Percentiles rank a stretch among this genome's conserved stretches.
These are phyloP conservation scores for Sporobolomyces roseus DNA, from an alignment of 768 basidiomycete species.

Conservation along the genomic window DNA sequence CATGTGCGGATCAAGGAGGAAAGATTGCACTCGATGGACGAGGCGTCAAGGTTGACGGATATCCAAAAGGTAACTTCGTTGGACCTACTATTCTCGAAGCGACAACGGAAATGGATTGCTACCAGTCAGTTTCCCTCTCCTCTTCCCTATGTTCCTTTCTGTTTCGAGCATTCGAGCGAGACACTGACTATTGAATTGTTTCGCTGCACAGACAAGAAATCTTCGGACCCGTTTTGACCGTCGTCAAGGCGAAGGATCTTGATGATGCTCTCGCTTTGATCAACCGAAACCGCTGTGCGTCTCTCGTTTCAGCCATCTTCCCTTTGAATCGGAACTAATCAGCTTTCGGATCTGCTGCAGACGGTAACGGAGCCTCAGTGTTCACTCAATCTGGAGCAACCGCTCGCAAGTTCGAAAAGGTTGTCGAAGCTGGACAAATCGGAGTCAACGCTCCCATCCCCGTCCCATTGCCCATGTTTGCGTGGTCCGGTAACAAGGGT, in stretches of 20 bases:
- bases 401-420: conserved; percentile 83
- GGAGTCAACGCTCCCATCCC: conserved; percentile 73
- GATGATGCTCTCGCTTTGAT: conserved; percentile 87
- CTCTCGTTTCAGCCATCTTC: background rate
- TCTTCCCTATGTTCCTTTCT: background rate
- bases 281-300: conserved; percentile 75
- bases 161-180: background rate
- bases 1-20: conserved; percentile 65
- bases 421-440: conserved; percentile 70
- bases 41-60: conserved; percentile 59
- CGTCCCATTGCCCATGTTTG: conserved; percentile 86
- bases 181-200: background rate
- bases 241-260: conserved; percentile 72
- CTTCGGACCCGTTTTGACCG: conserved; percentile 82
- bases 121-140: conserved; percentile 58
- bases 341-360: conserved; percentile 25
- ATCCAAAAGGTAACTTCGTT: conserved; percentile 86
- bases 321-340: background rate
- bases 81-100: conserved; percentile 87
- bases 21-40: conserved; percentile 83
- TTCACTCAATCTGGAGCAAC: conserved; percentile 96
- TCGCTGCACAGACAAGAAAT: conserved; percentile 70
- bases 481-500: conserved; percentile 82
- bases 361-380: conserved; percentile 83
- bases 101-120: conserved; percentile 75